Base-by-base conservation (phyloP, 2,329 filamentous ascomycete species). In the Apiospora sp. region DNA sequence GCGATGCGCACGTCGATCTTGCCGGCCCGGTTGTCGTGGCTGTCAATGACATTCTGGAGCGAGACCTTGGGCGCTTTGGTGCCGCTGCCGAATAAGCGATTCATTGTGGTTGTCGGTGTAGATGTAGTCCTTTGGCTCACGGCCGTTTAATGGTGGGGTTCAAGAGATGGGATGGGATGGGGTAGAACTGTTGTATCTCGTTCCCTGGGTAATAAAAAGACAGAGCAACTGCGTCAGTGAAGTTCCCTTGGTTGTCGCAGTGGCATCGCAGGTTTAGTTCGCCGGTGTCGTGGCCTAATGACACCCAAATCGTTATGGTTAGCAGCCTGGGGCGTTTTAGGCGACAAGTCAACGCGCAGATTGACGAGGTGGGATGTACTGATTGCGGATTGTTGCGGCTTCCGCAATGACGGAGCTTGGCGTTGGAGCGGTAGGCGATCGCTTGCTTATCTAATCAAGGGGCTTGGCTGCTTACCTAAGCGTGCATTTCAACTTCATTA, bases 41-140 rank as follows among this genome's bases (percentile, higher is more conserved):
- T 94, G 78, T 87, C 84, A 75, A 95, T 95, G 71, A 93, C 93
- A 77, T 88, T 86, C 83, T 89, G 90, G 70, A 95, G 91, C 64
- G 91, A 93, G 19, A 96, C 94, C 85, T 98, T 98, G 71, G 96
- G 95, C 75, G 92, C 92, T 76, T 93, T 92, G 84, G 90, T 92
- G 85, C 95, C 96, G 78, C 92, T 90, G 81, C 96, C 96, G 83
- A 99, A 99, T 78, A 99, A 89, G 79, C 96, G 94, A 83, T 99
- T 98, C 96, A 99, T 98, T 75, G 71, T 87, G 83, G 74, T n/a
- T 44, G 49, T 34, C 27, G 8, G 10, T 51, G 46, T 48, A 48
- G 16, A 8, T 51, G 27, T 34, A 1, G 54, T 37, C 2, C 1
- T 64, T 64, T 13, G 30, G 58, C 19, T 64, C 41, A 19, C 19